These are phyloP conservation scores for Blumeria hordei DNA, from an alignment of 2,329 filamentous ascomycete genomes.

Conservation along the genomic window DNA sequence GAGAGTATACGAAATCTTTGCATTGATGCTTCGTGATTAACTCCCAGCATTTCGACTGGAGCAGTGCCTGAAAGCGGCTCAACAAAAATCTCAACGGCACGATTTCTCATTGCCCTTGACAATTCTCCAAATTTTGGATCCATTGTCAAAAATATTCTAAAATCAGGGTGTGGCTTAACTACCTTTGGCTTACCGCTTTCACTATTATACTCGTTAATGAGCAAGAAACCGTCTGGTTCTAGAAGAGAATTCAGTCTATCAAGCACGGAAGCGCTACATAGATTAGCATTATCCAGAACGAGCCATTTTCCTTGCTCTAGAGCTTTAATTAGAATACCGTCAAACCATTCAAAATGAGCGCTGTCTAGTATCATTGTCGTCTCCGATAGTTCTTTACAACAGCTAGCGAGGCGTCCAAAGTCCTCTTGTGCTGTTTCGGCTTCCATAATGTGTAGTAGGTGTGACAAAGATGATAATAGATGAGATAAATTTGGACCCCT, in stretches of 20 bases:
- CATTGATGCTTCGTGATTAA: constrained; percentile 9
- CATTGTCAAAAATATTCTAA: constrained; percentile 82
- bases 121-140: constrained; percentile 82
- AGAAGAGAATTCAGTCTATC: constrained; percentile 86
- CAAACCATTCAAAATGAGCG: constrained; percentile 85
- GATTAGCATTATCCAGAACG: constrained; percentile 86
- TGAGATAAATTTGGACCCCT: constrained; percentile 3
- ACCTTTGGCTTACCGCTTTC: constrained; percentile 58
- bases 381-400: constrained; percentile 20
- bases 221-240: constrained; percentile 68
- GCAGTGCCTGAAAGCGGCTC: constrained; percentile 16
- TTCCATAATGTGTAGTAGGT: constrained; percentile 12
- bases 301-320: constrained; percentile 75
- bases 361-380: constrained; percentile 35
- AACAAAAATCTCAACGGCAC: constrained; percentile 74
- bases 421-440: constrained; percentile 19
- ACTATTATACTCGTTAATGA: constrained; percentile 80
- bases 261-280: constrained; percentile 84
- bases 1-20: constrained; percentile 11
- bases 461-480: constrained; percentile 12
- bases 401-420: constrained; percentile 5
- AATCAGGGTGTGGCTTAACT: constrained; percentile 61
- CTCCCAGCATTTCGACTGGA: not conserved
- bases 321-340: constrained; percentile 75
- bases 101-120: constrained; percentile 88